Conservation (phyloP, 2,329 filamentous ascomycete species). For the Neonectria faginata region DNA sequence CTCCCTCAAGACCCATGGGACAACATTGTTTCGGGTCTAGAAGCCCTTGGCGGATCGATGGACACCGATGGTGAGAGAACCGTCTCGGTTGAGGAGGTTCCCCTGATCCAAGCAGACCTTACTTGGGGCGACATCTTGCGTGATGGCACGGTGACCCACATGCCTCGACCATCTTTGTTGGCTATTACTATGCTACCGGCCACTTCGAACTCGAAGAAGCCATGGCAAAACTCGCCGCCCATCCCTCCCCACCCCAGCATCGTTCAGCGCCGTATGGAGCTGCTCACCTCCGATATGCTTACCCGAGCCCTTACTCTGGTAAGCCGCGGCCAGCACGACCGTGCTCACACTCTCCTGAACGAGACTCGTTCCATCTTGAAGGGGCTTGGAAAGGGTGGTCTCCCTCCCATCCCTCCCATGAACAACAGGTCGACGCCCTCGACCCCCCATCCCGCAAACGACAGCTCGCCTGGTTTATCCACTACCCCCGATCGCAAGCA, state of each 20-base stretch:
- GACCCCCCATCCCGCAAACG: slow-evolving; percentile 60
- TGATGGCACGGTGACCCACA: slow-evolving; percentile 86
- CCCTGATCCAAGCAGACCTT: slow-evolving; percentile 93
- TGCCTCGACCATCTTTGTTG: slow-evolving; percentile 88
- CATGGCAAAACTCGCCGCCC: slow-evolving; percentile 75
- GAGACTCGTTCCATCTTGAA: slow-evolving; percentile 97
- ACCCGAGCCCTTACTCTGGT: slow-evolving; percentile 92
- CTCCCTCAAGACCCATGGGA: slow-evolving; percentile 96
- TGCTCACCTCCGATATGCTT: slow-evolving; percentile 97
- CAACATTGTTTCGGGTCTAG: slow-evolving; percentile 93
- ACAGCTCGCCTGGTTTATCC: slow-evolving; percentile 57
- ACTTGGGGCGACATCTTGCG: slow-evolving; percentile 93
- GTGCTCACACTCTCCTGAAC: slow-evolving; percentile 89
- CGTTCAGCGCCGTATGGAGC: slow-evolving; percentile 96
- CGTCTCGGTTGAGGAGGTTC: slow-evolving; percentile 91
- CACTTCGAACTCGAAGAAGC: slow-evolving; percentile 70
- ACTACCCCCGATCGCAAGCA: slow-evolving; percentile 67
- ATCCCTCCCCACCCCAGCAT: slow-evolving; percentile 96
- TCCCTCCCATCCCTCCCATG: slow-evolving; percentile 85
- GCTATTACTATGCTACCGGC: slow-evolving; percentile 95
- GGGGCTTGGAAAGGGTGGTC: slow-evolving; percentile 91
- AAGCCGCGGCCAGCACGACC: slow-evolving; percentile 90
- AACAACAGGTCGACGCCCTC: slow-evolving; percentile 58
- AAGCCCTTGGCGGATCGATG: slow-evolving; percentile 88
- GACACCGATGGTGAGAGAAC: slow-evolving; percentile 88